Conservation (phyloP, 108 stramenopile species). For the Pseudonitzschia delicatissima region DNA sequence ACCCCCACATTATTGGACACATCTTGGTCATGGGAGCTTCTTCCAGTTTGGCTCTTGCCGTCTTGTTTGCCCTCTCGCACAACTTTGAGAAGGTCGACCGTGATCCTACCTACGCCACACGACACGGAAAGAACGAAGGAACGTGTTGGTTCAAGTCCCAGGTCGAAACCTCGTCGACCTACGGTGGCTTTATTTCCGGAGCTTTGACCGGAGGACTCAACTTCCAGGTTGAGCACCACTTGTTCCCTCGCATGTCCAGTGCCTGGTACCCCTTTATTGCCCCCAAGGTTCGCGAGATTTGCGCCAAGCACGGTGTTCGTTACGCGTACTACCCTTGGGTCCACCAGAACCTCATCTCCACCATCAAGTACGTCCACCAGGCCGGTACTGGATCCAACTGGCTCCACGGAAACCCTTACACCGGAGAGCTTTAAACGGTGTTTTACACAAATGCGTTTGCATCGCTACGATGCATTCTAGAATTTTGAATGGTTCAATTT, state of each 20-base stretch:
- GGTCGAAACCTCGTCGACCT: slow-evolving; percentile 87
- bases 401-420: slow-evolving; percentile 34
- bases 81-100: slow-evolving; percentile 92
- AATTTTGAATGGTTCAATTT: too few relatives aligned
- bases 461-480: too few relatives aligned
- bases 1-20: slow-evolving; percentile 43
- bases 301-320: slow-evolving; percentile 87
- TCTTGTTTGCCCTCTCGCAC: slow-evolving; percentile 87
- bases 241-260: slow-evolving; percentile 90
- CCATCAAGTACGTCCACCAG: slow-evolving; percentile 77
- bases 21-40: slow-evolving; percentile 78
- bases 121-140: slow-evolving; percentile 51
- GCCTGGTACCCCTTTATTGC: slow-evolving; percentile 98
- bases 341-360: slow-evolving; percentile 72
- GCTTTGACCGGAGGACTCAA: slow-evolving; percentile 88
- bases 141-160: slow-evolving; percentile 90
- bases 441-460: too few relatives aligned
- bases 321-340: slow-evolving; percentile 92
- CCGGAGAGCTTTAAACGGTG: slow-evolving; percentile 24
- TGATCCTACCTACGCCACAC: slow-evolving; percentile 54
- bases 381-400: slow-evolving; percentile 71
- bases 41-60: slow-evolving; percentile 65
- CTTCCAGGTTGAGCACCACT: slow-evolving; percentile 94
- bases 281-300: slow-evolving; percentile 89
- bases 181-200: slow-evolving; percentile 84